Conservation (phyloP, 257 asterid species). For the Knoxia roxburghii region DNA sequence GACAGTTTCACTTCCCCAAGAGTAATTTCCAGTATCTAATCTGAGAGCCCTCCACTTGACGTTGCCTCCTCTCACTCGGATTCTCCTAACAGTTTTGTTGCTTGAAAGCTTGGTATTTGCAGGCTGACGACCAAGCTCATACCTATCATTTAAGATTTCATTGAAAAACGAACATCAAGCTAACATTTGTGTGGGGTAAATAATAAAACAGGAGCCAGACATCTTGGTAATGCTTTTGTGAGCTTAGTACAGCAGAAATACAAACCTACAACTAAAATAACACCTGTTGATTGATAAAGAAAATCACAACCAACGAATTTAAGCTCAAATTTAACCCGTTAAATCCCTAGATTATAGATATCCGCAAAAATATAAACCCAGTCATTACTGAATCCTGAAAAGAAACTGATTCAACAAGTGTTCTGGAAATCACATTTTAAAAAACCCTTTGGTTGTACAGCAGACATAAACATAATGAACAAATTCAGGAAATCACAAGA, state of each 20-base stretch:
- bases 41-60: constrained; percentile 41
- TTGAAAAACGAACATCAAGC: background rate
- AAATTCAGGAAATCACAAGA: background rate
- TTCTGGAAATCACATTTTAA: background rate
- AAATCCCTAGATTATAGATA: background rate
- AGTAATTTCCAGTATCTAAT: constrained; percentile 37
- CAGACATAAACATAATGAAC: background rate
- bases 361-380: background rate
- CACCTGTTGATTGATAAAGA: too few species aligned
- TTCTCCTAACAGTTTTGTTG: constrained; percentile 55
- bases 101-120: constrained; percentile 68
- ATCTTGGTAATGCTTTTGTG: background rate
- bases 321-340: background rate
- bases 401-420: background rate
- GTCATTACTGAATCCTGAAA: background rate
- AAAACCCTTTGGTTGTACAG: background rate
- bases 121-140: constrained; percentile 85
- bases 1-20: constrained; percentile 43
- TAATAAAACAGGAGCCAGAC: background rate
- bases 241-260: background rate
- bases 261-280: background rate
- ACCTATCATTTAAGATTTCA: constrained; percentile 27
- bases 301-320: background rate
- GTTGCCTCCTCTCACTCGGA: constrained; percentile 37
- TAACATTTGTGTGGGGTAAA: background rate